phyloP scores from a whole-genome alignment of 1,139 yeast genomes.

The Yamadazyma conglobata region DNA sequence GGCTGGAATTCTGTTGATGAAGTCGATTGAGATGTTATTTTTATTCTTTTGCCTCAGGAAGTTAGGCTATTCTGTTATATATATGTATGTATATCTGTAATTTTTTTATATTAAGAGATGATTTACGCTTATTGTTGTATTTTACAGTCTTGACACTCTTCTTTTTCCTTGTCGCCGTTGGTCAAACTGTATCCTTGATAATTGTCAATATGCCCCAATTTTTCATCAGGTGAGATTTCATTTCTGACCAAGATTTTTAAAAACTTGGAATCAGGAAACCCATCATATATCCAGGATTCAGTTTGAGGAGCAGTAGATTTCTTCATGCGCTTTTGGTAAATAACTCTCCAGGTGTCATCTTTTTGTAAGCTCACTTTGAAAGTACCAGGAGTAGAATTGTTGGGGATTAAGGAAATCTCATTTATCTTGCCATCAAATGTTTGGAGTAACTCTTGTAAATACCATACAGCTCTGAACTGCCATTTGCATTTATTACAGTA shows the following conservation, averaged over 20 bases:
- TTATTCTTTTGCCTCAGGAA: too few species aligned
- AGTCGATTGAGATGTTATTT: constrained; percentile 12
- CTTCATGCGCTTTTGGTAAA: constrained; percentile 40
- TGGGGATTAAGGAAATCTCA: constrained; percentile 40
- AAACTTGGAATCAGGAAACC: constrained; percentile 46
- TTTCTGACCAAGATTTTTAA: constrained; percentile 35
- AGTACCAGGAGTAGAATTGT: constrained; percentile 36
- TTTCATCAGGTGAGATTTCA: constrained; percentile 25
- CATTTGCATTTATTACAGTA: constrained; percentile 46
- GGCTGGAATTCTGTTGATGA: constrained; percentile 40
- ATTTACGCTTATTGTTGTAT: constrained; percentile 4
- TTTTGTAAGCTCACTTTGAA: constrained; percentile 27
- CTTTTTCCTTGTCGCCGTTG: neutral
- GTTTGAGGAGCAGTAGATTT: constrained; percentile 22
- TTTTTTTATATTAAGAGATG: too few species aligned
- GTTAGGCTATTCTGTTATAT: neutral
- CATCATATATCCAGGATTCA: constrained; percentile 37
- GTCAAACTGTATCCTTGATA: constrained; percentile 10
- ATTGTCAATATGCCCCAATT: constrained; percentile 35
- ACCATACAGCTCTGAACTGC: constrained; percentile 50
- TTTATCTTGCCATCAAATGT: constrained; percentile 39
- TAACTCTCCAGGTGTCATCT: constrained; percentile 15
- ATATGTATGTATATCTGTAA: constrained; percentile 1
- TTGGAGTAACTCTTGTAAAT: constrained; percentile 41
- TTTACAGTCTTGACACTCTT: constrained; percentile 8